Evolutionary conservation across 1,284 basidiomycete genomes (phyloP).

Genomic region (Rhizoctonia solani): DNA sequence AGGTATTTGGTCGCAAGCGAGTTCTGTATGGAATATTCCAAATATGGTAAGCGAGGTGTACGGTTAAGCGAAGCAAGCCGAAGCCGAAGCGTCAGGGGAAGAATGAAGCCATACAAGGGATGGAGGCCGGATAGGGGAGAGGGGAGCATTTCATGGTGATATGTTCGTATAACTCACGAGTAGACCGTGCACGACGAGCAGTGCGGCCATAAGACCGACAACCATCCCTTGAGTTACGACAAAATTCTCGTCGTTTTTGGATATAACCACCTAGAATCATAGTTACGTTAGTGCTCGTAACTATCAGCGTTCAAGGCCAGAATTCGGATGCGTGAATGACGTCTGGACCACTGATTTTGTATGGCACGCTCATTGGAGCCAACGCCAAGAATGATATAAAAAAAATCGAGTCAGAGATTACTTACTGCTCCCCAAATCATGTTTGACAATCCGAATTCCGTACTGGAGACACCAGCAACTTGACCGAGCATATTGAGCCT

Average conservation of each 20-base stretch:
- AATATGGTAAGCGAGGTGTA: neutral
- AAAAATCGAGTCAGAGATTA: neutral
- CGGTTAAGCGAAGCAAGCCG: slow-evolving; percentile 3
- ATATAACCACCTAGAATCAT: slow-evolving; percentile 15
- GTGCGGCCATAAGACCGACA: slow-evolving; percentile 73
- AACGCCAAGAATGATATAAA: neutral
- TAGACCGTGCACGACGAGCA: slow-evolving; percentile 74
- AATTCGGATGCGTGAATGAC: slow-evolving; percentile 38
- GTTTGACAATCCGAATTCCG: slow-evolving; percentile 84
- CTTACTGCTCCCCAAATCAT: slow-evolving; percentile 86
- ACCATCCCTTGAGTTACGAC: slow-evolving; percentile 59
- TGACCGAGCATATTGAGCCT: slow-evolving; percentile 86
- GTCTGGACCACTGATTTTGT: slow-evolving; percentile 50
- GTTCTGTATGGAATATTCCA: slow-evolving; percentile 55
- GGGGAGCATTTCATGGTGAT: neutral
- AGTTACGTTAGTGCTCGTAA: neutral
- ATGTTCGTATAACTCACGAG: slow-evolving; percentile 51
- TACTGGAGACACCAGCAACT: slow-evolving; percentile 80
- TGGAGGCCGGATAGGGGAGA: neutral
- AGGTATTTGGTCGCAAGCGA: slow-evolving; percentile 81
- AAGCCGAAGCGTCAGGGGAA: neutral
- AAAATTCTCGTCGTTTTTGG: slow-evolving; percentile 42
- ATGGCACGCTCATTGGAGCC: slow-evolving; percentile 52
- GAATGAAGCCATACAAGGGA: neutral
- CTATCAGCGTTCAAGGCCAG: neutral